phyloP scores from a whole-genome alignment of 306 rosid genomes.

The Pueraria montana region DNA sequence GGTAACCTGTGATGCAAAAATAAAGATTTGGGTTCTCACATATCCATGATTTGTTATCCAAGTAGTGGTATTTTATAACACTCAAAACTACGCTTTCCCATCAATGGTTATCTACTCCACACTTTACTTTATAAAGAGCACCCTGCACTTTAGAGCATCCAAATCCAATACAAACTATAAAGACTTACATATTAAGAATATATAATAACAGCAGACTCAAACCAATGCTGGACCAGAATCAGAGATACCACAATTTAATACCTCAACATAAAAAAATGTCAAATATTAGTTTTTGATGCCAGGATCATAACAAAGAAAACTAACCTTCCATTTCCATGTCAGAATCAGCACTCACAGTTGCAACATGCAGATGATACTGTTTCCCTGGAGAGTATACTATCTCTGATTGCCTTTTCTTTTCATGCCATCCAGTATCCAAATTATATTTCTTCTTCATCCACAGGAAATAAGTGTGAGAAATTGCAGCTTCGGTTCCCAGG shows the following conservation, averaged over 20 bases:
- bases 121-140: conserved; percentile 1
- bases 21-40: neutral
- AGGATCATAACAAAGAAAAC: conserved; percentile 46
- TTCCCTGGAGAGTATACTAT: conserved; percentile 39
- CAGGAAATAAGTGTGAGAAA: conserved; percentile 59
- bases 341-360: conserved; percentile 68
- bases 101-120: conserved; percentile 7
- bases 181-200: conserved; percentile 11
- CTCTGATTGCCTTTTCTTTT: conserved; percentile 43
- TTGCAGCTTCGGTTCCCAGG: conserved; percentile 66
- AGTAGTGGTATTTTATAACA: conserved; percentile 22
- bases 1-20: conserved; percentile 14
- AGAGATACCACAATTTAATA: neutral
- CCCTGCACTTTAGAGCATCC: neutral
- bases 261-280: neutral
- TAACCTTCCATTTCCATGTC: conserved; percentile 99
- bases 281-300: neutral
- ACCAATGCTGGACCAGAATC: conserved; percentile 24
- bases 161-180: neutral
- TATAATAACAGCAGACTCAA: conserved; percentile 1
- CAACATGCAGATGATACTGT: conserved; percentile 46
- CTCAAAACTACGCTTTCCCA: conserved; percentile 11
- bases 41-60: conserved; percentile 10
- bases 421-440: conserved; percentile 53
- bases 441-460: conserved; percentile 69